phyloP scores from a whole-genome alignment of 768 basidiomycete species.

The Panaeolus papilionaceus region DNA sequence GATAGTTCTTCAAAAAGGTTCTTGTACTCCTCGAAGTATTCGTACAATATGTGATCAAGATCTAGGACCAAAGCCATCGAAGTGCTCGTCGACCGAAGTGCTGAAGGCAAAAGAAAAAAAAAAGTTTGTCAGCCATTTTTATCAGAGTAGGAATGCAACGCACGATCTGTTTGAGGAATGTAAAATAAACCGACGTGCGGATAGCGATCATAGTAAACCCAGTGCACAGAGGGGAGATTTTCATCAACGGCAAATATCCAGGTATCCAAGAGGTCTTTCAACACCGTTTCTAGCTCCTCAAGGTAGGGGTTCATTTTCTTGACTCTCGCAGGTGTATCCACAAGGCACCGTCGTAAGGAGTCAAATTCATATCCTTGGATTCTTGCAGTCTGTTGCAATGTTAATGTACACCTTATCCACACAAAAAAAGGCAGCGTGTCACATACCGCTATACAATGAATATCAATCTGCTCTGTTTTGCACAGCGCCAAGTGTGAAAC shows the following conservation, averaged over 20 bases:
- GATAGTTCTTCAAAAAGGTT: background rate
- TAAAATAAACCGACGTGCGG: background rate
- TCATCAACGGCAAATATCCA: background rate
- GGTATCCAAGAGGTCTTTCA: background rate
- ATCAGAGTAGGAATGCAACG: background rate
- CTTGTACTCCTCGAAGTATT: background rate
- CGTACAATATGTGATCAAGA: background rate
- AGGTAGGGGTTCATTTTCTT: background rate
- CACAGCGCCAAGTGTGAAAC: background rate
- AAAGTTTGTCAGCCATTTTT: background rate
- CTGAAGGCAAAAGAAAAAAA: background rate
- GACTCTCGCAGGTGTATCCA: background rate
- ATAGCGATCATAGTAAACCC: background rate
- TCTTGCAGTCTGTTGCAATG: background rate
- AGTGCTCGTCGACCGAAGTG: background rate
- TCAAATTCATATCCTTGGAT: background rate
- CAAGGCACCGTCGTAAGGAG: background rate
- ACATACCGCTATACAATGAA: background rate
- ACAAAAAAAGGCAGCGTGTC: no score
- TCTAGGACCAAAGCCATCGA: background rate
- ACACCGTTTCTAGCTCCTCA: background rate
- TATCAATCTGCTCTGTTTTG: no score
- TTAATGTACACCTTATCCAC: background rate
- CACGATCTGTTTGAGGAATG: background rate
- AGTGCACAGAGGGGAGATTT: background rate